A percentile compares a stretch with the other conserved stretches of the same genome.
phyloP scores from a whole-genome alignment of 2,329 filamentous ascomycete genomes.

The Pyrenophora teres region DNA sequence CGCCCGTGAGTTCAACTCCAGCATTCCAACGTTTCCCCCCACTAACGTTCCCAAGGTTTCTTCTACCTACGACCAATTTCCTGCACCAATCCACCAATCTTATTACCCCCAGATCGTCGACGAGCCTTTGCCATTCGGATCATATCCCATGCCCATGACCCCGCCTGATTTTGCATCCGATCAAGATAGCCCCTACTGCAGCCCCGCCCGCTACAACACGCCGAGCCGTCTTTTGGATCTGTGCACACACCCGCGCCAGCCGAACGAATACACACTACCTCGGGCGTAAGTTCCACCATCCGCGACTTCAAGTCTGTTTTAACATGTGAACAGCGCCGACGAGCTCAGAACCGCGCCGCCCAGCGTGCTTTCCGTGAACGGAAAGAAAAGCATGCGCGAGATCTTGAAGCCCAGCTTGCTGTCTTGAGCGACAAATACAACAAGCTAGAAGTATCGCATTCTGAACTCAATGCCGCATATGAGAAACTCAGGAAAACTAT shows the following conservation, averaged over 20 bases:
- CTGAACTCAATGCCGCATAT: slow-evolving; percentile 46
- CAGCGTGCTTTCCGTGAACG: slow-evolving; percentile 66
- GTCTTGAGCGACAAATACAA: slow-evolving; percentile 62
- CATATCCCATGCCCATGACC: slow-evolving; percentile 46
- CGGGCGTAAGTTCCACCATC: slow-evolving; percentile 37
- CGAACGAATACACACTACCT: slow-evolving; percentile 46
- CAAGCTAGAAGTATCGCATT: slow-evolving; percentile 60
- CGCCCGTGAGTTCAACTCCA: slow-evolving; percentile 38
- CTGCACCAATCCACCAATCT: slow-evolving; percentile 35
- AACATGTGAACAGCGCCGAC: slow-evolving; percentile 53
- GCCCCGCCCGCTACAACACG: slow-evolving; percentile 35
- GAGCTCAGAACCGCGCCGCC: slow-evolving; percentile 65
- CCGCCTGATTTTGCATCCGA: slow-evolving; percentile 48
- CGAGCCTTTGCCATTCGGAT: slow-evolving; percentile 39
- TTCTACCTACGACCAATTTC: slow-evolving; percentile 45
- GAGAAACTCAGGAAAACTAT: slow-evolving; percentile 49
- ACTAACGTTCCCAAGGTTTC: slow-evolving; percentile 35
- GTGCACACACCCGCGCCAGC: slow-evolving; percentile 23
- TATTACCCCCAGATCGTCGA: slow-evolving; percentile 44
- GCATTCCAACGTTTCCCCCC: not conserved
- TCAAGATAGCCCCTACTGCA: slow-evolving; percentile 47
- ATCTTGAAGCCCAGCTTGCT: slow-evolving; percentile 62
- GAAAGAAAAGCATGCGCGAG: slow-evolving; percentile 68
- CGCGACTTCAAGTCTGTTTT: slow-evolving; percentile 1
- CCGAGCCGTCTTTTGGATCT: slow-evolving; percentile 30